phyloP scores from a whole-genome alignment of 1,284 basidiomycete species.

The Ustilago xerochloae region DNA sequence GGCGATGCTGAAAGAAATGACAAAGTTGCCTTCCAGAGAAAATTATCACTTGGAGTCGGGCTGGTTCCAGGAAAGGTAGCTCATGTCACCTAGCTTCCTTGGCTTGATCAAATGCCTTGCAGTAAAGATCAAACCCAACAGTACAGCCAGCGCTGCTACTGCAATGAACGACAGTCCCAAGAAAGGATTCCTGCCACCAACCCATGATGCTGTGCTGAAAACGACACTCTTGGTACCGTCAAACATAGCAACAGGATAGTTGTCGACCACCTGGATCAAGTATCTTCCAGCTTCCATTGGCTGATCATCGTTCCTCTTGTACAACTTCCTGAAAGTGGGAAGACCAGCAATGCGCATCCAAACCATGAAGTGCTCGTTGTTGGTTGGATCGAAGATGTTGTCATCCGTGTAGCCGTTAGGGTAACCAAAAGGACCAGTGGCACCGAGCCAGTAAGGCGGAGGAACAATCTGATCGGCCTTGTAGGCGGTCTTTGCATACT shows the following conservation, averaged over 20 bases:
- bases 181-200: slow-evolving; percentile 97
- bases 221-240: slow-evolving; percentile 96
- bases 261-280: slow-evolving; percentile 81
- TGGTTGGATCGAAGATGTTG: slow-evolving; percentile 79
- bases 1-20: too few relatives aligned
- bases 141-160: slow-evolving; percentile 84
- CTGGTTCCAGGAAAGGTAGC: slow-evolving; percentile 66
- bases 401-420: slow-evolving; percentile 79
- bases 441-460: slow-evolving; percentile 83
- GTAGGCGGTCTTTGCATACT: slow-evolving; percentile 74
- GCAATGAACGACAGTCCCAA: slow-evolving; percentile 96
- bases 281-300: slow-evolving; percentile 82
- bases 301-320: slow-evolving; percentile 87
- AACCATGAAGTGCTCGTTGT: slow-evolving; percentile 95
- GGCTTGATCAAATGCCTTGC: slow-evolving; percentile 91
- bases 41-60: slow-evolving; percentile 32
- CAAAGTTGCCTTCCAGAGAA: too few relatives aligned
- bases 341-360: slow-evolving; percentile 99
- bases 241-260: slow-evolving; percentile 92
- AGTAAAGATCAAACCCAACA: slow-evolving; percentile 88
- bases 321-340: slow-evolving; percentile 95
- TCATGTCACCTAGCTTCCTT: slow-evolving; percentile 75
- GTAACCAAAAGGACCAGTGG: slow-evolving; percentile 70
- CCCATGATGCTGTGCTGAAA: slow-evolving; percentile 96
- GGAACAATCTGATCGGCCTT: slow-evolving; percentile 78